These are phyloP conservation scores for Talaromyces sp. DNA, from an alignment of 2,329 filamentous ascomycete genomes.

Conservation along the genomic window DNA sequence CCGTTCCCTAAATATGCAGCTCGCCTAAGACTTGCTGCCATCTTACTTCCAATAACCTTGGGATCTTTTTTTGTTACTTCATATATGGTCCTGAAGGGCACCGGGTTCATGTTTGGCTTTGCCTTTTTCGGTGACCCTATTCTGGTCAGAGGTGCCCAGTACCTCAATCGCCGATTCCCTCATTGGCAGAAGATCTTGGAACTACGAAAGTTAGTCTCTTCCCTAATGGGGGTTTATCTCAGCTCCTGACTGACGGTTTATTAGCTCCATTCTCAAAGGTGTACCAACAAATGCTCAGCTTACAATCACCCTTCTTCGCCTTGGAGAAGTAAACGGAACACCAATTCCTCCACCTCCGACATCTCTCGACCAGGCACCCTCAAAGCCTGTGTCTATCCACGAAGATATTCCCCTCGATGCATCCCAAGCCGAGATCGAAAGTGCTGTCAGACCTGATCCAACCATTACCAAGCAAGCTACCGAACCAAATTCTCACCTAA, in stretches of 20 bases:
- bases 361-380: constrained; percentile 44
- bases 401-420: constrained; percentile 59
- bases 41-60: constrained; percentile 53
- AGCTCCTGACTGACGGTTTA: constrained; percentile 21
- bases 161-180: constrained; percentile 53
- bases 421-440: constrained; percentile 62
- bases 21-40: constrained; percentile 53
- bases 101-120: constrained; percentile 67
- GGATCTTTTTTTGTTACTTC: constrained; percentile 54
- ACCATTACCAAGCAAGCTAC: not conserved
- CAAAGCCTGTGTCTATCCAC: constrained; percentile 52
- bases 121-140: constrained; percentile 77
- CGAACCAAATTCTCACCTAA: not conserved
- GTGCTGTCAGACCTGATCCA: constrained; percentile 56
- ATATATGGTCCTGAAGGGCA: constrained; percentile 62
- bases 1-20: constrained; percentile 58
- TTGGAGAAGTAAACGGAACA: constrained; percentile 76
- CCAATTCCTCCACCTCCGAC: constrained; percentile 65
- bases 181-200: constrained; percentile 74
- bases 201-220: constrained; percentile 55
- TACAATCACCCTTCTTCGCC: constrained; percentile 72
- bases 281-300: constrained; percentile 85
- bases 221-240: too few species aligned
- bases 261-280: constrained; percentile 67
- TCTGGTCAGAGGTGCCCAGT: constrained; percentile 57